These are phyloP conservation scores for Podosphaera leucotricha DNA, from an alignment of 2,329 filamentous ascomycete species.

Conservation along the genomic window DNA sequence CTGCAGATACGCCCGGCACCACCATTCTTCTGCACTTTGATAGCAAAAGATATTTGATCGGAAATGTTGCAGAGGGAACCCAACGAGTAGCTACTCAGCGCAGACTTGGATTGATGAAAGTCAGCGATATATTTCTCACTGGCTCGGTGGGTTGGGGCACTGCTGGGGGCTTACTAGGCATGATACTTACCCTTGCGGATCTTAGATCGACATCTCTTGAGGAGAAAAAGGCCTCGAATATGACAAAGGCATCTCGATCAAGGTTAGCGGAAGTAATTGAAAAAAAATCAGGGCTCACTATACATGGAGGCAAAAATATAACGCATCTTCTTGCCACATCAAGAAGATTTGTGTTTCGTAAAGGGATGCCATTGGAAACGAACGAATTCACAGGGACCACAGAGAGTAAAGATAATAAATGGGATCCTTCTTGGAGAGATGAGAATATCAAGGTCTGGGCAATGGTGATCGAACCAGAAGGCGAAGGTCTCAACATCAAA, in stretches of 20 bases:
- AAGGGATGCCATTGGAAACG: slow-evolving; percentile 48
- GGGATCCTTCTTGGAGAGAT: slow-evolving; percentile 49
- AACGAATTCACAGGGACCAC: slow-evolving; percentile 31
- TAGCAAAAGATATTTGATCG: slow-evolving; percentile 63
- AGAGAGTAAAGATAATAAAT: slow-evolving; percentile 11
- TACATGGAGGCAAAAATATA: slow-evolving; percentile 65
- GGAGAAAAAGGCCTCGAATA: slow-evolving; percentile 11
- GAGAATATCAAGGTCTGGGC: slow-evolving; percentile 66
- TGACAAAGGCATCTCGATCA: slow-evolving; percentile 12
- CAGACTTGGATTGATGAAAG: slow-evolving; percentile 36
- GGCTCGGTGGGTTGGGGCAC: slow-evolving; percentile 54
- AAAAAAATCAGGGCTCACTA: slow-evolving; percentile 22
- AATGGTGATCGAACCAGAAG: slow-evolving; percentile 29
- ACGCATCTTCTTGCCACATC: slow-evolving; percentile 61
- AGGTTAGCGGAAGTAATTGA: slow-evolving; percentile 9
- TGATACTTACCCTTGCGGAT: slow-evolving; percentile 68
- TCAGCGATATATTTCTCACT: slow-evolving; percentile 61
- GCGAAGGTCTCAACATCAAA: slow-evolving; percentile 13
- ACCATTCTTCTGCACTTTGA: slow-evolving; percentile 59
- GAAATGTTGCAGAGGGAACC: slow-evolving; percentile 59
- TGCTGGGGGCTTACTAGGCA: slow-evolving; percentile 61
- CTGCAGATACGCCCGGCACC: slow-evolving; percentile 68
- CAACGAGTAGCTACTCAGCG: slow-evolving; percentile 45
- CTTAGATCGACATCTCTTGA: slow-evolving; percentile 23
- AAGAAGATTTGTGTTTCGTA: slow-evolving; percentile 66